Percentiles rank a stretch among this genome's conserved stretches.
Evolutionary conservation across 805 yeast species (phyloP).

Genomic region (Wickerhamomyces mucosus): DNA sequence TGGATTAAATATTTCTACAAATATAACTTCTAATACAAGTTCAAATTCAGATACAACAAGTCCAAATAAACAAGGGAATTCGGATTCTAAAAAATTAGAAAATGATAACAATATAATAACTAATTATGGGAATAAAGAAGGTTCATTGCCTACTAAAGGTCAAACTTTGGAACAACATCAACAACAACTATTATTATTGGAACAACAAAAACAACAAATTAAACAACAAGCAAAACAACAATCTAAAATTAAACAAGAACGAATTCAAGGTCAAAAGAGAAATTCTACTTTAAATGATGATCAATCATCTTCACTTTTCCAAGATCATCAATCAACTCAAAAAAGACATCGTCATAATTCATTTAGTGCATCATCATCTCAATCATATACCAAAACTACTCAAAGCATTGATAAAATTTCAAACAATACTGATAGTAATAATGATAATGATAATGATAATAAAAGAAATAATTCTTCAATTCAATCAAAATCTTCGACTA

Average conservation of each 20-base stretch:
- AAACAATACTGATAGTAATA: slow-evolving; percentile 2
- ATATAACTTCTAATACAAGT: no score
- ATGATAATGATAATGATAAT: neutral
- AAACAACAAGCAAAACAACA: no score
- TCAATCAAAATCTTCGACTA: neutral
- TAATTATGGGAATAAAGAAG: slow-evolving; percentile 29
- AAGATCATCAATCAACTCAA: slow-evolving; percentile 2
- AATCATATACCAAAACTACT: slow-evolving; percentile 22
- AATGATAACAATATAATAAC: slow-evolving; percentile 20
- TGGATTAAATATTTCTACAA: slow-evolving; percentile 17
- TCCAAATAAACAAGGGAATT: slow-evolving; percentile 33
- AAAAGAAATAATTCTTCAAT: no score
- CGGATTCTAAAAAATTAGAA: slow-evolving; percentile 10
- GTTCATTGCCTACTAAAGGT: slow-evolving; percentile 27
- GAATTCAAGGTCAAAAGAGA: slow-evolving; percentile 1
- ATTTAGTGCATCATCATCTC: slow-evolving; percentile 32
- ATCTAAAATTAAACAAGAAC: no score
- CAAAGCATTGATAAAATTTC: slow-evolving; percentile 3
- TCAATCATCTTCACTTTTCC: neutral
- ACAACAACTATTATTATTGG: no score
- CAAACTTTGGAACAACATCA: no score
- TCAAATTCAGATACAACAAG: no score
- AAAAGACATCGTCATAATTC: slow-evolving; percentile 33
- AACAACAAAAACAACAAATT: slow-evolving; percentile 2
- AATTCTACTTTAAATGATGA: neutral